Conservation (phyloP, 1,284 basidiomycete species). For the Ganoderma lingzhi region DNA sequence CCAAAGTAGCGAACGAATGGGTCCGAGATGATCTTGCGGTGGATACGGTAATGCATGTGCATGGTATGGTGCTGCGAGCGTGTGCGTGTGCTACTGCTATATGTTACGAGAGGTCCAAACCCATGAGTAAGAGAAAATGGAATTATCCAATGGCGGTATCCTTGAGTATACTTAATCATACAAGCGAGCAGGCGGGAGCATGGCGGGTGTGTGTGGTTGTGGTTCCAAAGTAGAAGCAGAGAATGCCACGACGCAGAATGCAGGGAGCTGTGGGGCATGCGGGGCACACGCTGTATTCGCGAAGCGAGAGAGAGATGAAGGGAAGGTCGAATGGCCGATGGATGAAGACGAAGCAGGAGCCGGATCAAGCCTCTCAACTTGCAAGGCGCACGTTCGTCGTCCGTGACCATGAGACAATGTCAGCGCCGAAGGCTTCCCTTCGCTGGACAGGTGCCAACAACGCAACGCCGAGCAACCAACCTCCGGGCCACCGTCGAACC, state of each 20-base stretch:
- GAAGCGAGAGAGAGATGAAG: background rate
- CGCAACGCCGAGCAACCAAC: no score
- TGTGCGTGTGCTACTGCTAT: constrained; percentile 7
- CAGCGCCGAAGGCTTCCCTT: no score
- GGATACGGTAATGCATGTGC: no score
- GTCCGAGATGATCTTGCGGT: background rate
- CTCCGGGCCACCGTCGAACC: no score
- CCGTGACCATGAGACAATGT: background rate
- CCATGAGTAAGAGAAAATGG: constrained; percentile 1
- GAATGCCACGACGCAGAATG: background rate
- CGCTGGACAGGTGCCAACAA: no score
- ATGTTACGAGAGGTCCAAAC: background rate
- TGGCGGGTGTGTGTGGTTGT: background rate
- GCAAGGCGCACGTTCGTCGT: background rate
- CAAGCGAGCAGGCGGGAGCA: background rate
- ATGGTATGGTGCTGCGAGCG: constrained; percentile 2
- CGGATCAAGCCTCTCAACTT: background rate
- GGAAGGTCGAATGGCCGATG: background rate
- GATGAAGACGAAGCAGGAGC: background rate
- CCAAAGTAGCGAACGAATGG: no score
- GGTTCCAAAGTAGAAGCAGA: background rate
- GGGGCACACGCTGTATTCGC: background rate
- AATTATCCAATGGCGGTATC: background rate
- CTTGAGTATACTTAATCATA: background rate
- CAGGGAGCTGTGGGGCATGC: background rate